Base-by-base conservation (phyloP, 1,139 yeast genomes). In the Yamadazyma triangularis region DNA sequence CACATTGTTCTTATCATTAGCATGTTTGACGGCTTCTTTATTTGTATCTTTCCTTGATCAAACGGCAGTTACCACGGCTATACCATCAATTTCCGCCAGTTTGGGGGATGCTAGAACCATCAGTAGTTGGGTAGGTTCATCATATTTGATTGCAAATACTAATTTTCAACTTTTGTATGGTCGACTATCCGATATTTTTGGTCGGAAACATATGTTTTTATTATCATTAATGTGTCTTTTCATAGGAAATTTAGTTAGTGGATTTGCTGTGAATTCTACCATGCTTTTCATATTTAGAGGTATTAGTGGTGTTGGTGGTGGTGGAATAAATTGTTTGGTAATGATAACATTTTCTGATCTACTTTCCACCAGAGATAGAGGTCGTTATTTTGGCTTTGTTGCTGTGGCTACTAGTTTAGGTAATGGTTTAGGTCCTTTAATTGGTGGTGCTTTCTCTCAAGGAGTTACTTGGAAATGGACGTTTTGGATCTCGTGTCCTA, bases 371-470 rank as follows among this genome's bases (percentile, higher is more conserved):
- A 55, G 62, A 36, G 61, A 64, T 38, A 50, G 74, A 41, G 72
- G 73, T 0, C 64, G 60, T 35, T 65, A 55, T 41, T 69, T 64
- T 42, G 72, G 72, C 1, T 61, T 64, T 25, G 54, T 73, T 21
- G 79, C 77, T 4, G 50, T 72, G 0, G 58, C 62, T 27, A 65
- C 74, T n/a, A 79, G 79, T 0, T 38, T 73, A 4, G 82, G 81
- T 2, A 70, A 69, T 41, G 73, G 73, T 0, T 36, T 70, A 5
- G 81, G 80, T 1, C 81, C 81, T 0, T 64, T 76, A 30, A 45
- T 76, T 8, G 74, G 75, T 40, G 72, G 76, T 14, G 71, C 65
- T 0, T 67, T 74, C 38, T 61, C 70, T 16, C 53, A 60, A 26
- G 56, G 57, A 35, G 51, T 50, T 12, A 39, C 60, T 16, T 77